phyloP scores from a whole-genome alignment of 805 yeast species.

The Saccharomycodes ludwigii region DNA sequence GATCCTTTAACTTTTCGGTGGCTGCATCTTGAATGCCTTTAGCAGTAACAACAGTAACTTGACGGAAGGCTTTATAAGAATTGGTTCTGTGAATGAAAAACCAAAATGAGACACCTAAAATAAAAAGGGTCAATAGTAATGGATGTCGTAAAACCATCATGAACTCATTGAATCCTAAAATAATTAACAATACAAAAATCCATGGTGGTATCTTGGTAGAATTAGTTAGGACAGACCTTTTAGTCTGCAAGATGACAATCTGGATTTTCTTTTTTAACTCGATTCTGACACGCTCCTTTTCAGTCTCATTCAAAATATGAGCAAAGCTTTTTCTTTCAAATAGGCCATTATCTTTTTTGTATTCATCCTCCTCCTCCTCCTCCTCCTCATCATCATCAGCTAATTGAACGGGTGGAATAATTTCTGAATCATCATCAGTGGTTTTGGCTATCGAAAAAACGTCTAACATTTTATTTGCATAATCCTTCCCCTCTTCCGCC shows the following conservation, averaged over 20 bases:
- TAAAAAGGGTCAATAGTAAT: constrained; percentile 53
- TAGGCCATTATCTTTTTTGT: constrained; percentile 24
- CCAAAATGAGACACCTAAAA: constrained; percentile 40
- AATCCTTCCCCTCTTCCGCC: neutral
- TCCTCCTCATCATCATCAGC: constrained; percentile 23
- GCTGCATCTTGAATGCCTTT: constrained; percentile 45
- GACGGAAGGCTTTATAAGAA: constrained; percentile 63
- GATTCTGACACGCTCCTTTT: constrained; percentile 41
- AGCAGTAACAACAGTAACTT: constrained; percentile 43
- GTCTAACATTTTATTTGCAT: constrained; percentile 48
- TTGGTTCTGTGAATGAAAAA: constrained; percentile 61
- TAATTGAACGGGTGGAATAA: constrained; percentile 45
- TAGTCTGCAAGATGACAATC: constrained; percentile 74
- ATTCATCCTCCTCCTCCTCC: constrained; percentile 29
- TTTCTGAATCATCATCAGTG: constrained; percentile 33
- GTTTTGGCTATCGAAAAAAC: constrained; percentile 43
- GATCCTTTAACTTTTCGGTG: constrained; percentile 44
- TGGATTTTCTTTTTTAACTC: constrained; percentile 68
- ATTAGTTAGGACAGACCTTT: constrained; percentile 59
- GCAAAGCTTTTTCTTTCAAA: no score
- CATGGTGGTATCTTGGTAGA: constrained; percentile 79
- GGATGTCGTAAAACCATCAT: constrained; percentile 83
- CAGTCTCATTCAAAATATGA: constrained; percentile 42
- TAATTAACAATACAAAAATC: constrained; percentile 57
- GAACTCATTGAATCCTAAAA: constrained; percentile 93